These are phyloP conservation scores for Pichia sp. DNA, from an alignment of 1,139 yeast species.

Conservation along the genomic window DNA sequence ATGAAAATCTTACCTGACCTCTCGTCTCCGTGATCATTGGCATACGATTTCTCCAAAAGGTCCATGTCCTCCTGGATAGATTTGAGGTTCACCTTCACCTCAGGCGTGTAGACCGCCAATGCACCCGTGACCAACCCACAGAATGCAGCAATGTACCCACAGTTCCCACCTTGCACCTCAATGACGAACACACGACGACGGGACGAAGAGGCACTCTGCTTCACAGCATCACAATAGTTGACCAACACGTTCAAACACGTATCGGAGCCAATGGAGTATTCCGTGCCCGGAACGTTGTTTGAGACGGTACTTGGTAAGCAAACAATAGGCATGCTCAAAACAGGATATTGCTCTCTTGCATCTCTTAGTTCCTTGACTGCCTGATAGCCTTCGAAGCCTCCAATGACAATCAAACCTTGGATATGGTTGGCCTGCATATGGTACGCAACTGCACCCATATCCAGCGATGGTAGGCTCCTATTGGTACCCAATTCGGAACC, in stretches of 20 bases:
- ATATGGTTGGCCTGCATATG: constrained; percentile 80
- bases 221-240: constrained; percentile 89
- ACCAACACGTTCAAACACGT: constrained; percentile 90
- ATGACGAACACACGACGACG: constrained; percentile 94
- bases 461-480: constrained; percentile 75
- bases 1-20: constrained; percentile 73
- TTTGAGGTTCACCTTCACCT: constrained; percentile 68
- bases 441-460: constrained; percentile 84
- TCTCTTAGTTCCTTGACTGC: constrained; percentile 75
- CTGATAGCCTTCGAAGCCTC: constrained; percentile 92
- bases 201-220: constrained; percentile 92
- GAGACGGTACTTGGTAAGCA: constrained; percentile 93
- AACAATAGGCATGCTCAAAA: constrained; percentile 90
- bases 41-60: constrained; percentile 63
- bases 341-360: constrained; percentile 73
- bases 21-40: constrained; percentile 71
- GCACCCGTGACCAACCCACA: constrained; percentile 93
- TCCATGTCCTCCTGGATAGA: constrained; percentile 75
- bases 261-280: constrained; percentile 88
- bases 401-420: constrained; percentile 84
- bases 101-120: constrained; percentile 89
- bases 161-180: constrained; percentile 96
- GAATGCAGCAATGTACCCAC: constrained; percentile 87
- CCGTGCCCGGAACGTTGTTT: constrained; percentile 97
- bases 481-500: constrained; percentile 97